phyloP scores from a whole-genome alignment of 371 early-diverging fungal genomes.

The Globomyces sp. region DNA sequence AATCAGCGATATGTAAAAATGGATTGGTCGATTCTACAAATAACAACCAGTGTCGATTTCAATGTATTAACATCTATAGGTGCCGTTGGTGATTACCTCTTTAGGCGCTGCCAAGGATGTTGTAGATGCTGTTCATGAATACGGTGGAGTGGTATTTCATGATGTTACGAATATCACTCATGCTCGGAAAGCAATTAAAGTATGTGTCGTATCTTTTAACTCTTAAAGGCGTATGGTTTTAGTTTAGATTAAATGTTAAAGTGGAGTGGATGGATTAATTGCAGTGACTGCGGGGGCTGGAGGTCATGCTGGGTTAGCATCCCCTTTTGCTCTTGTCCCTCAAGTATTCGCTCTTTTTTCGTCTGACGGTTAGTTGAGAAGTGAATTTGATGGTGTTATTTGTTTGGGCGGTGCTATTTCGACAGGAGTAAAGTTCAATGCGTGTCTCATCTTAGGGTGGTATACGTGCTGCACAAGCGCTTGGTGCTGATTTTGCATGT shows the following conservation, averaged over 20 bases:
- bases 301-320: conserved; percentile 30
- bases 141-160: conserved; percentile 32
- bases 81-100: conserved; percentile 30
- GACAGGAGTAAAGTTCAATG: conserved; percentile 12
- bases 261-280: conserved; percentile 34
- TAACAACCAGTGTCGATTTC: background rate
- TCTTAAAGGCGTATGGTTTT: background rate
- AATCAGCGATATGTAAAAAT: background rate
- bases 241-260: conserved; percentile 5
- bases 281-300: conserved; percentile 33
- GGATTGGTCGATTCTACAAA: background rate
- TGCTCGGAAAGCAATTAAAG: conserved; percentile 29
- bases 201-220: background rate
- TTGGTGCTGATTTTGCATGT: conserved; percentile 35
- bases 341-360: background rate
- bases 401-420: conserved; percentile 26
- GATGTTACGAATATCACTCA: conserved; percentile 33
- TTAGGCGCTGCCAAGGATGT: conserved; percentile 32
- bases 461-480: conserved; percentile 23
- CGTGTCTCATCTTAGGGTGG: background rate
- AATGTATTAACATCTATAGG: background rate
- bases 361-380: conserved; percentile 3
- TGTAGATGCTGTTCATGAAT: conserved; percentile 28
- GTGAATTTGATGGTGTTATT: conserved; percentile 23
- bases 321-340: conserved; percentile 32